Conservation (phyloP, 441 rosid genomes). For the Pelargonium fulgidum region DNA sequence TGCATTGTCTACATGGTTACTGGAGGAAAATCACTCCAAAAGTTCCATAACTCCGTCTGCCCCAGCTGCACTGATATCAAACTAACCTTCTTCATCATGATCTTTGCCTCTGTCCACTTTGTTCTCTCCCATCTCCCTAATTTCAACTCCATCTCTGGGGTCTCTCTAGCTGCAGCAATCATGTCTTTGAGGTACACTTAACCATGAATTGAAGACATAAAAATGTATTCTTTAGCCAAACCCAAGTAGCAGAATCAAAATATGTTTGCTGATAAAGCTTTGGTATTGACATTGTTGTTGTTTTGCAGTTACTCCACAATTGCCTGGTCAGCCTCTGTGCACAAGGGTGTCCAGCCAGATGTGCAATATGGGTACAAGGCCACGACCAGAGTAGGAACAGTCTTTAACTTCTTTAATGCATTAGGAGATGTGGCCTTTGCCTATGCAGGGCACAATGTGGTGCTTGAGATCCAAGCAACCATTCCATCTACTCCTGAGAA, state of each 20-base stretch:
- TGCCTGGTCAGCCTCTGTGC: conserved; percentile 40
- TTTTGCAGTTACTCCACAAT: conserved; percentile 54
- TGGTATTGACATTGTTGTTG: neutral
- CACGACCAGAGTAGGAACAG: conserved; percentile 26
- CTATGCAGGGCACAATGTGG: conserved; percentile 61
- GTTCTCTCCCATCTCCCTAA: conserved; percentile 56
- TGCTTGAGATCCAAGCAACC: conserved; percentile 63
- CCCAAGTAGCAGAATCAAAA: neutral
- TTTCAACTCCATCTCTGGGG: conserved; percentile 41
- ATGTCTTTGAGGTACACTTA: conserved; percentile 44
- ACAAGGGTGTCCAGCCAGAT: conserved; percentile 35
- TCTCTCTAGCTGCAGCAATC: conserved; percentile 55
- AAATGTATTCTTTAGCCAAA: too few species aligned
- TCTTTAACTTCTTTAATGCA: conserved; percentile 43
- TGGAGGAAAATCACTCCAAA: conserved; percentile 49
- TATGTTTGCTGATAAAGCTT: neutral
- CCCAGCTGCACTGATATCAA: conserved; percentile 24
- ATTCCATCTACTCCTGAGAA: conserved; percentile 52
- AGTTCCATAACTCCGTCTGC: conserved; percentile 37
- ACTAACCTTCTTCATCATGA: conserved; percentile 44
- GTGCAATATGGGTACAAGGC: conserved; percentile 40
- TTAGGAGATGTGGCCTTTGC: conserved; percentile 59
- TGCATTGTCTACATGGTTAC: conserved; percentile 62
- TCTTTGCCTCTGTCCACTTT: conserved; percentile 56
- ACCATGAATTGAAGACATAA: neutral